Evolutionary conservation across 371 early-diverging fungal species (phyloP), one percentile per base, ranked within the genome.

Genomic region (Circinella umbellata): DNA sequence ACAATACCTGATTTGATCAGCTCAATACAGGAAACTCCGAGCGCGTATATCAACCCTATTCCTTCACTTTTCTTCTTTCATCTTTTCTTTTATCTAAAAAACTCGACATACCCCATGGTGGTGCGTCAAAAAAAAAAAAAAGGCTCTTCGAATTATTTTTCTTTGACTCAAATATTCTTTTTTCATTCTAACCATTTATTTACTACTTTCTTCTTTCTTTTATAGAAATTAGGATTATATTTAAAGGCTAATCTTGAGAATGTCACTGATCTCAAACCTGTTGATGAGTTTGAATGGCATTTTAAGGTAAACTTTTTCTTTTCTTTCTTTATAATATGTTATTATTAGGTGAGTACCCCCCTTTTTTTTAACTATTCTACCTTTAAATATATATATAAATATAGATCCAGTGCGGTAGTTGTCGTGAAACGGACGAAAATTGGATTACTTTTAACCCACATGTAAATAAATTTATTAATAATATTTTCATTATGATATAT

Each of bases 231-330:
- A 59, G 88, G 86, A 20, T 84, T 93, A 27, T 84, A 90, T 61
- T 68, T 92, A 64, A 91, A 90, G 73, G 94, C 94, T 47, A 93
- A 93, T 70, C 90, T 96, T 59, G 89, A 88, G 64, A 94, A 94
- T 77, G 88, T 95, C 11, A 93, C 94, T 13, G 88, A 91, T 68
- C 79, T 95, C 47, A 76, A 75, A 49, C 92, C 93, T 14, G 76
- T 76, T 2, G 84, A 85, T 38, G 85, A 78, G 15, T 90, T 89
- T 63, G 88, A 89, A 66, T 96, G 92, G 92, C 83, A 88, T 71
- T 93, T 96, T 78, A 93, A 91, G 86, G 88, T 90, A 53, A 27
- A 53, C 53, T 53, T n/a, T n/a, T 18, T 63, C 47, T 20, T 39
- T 27, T 20, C 36, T 60, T 60, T 60, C 18, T 27, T 36, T 35